Conservation (phyloP, 2,329 filamentous ascomycete species). For the Stromatinia cepivora region DNA sequence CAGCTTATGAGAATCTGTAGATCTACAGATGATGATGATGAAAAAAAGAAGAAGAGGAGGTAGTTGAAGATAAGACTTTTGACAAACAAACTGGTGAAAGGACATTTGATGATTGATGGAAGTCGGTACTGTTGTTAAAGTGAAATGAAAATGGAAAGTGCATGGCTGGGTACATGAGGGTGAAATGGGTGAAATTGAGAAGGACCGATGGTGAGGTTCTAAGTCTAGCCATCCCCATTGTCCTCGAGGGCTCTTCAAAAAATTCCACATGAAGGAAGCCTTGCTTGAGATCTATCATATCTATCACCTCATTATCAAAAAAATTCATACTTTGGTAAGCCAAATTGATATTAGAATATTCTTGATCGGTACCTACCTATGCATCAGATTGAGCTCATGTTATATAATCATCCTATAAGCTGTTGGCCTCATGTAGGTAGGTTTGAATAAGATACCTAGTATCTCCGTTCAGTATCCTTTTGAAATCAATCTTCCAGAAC, state of each 20-base stretch:
- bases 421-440: neutral
- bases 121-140: neutral
- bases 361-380: too few relatives aligned
- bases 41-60: conserved; percentile 1
- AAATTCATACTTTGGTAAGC: neutral
- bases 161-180: neutral
- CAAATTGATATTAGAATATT: neutral
- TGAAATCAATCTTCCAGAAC: neutral
- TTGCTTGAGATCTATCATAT: neutral
- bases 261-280: neutral
- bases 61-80: neutral
- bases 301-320: neutral
- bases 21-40: conserved; percentile 5
- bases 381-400: neutral
- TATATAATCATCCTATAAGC: neutral
- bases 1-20: conserved; percentile 16
- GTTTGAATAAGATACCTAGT: neutral
- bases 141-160: conserved; percentile 8
- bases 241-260: neutral
- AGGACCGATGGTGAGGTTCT: neutral
- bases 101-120: neutral
- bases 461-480: neutral
- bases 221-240: neutral
- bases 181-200: neutral
- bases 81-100: neutral